These are phyloP conservation scores for Fusarium nurragi DNA, from an alignment of 2,329 filamentous ascomycete genomes.

Conservation along the genomic window DNA sequence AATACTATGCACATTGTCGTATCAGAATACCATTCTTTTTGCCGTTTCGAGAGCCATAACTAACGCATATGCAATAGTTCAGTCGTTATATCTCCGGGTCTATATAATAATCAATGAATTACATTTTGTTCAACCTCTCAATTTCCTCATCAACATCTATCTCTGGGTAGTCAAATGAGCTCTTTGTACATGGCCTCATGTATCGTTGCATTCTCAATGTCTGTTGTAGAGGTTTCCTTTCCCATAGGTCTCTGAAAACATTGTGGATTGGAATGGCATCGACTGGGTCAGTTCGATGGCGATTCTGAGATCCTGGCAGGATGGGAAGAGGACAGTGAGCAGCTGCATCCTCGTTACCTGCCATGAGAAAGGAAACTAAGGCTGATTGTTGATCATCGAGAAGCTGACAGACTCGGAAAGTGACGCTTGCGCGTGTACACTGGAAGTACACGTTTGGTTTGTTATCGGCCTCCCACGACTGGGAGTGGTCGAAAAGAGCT, in stretches of 20 bases:
- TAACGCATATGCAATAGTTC: no score
- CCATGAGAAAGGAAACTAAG: conserved; percentile 9
- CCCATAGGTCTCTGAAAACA: conserved; percentile 21
- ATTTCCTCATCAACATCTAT: not conserved
- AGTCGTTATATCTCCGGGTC: no score
- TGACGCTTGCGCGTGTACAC: conserved; percentile 5
- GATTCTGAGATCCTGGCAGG: conserved; percentile 2
- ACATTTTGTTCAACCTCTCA: not conserved
- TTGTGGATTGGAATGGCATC: conserved; percentile 1
- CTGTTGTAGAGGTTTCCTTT: conserved; percentile 5
- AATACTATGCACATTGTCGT: no score
- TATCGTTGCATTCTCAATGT: not conserved
- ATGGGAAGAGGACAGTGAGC: not conserved
- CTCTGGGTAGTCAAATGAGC: not conserved
- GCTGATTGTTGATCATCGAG: conserved; percentile 11
- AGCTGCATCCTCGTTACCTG: not conserved
- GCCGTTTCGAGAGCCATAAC: no score
- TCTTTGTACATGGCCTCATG: not conserved
- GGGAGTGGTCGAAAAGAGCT: conserved; percentile 9
- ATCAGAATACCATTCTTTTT: no score
- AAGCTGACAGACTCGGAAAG: conserved; percentile 17
- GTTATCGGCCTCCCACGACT: not conserved
- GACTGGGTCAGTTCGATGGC: conserved; percentile 6
- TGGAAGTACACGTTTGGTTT: conserved; percentile 18
- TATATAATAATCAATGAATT: not conserved